phyloP scores from a whole-genome alignment of 345 rosid genomes.

The Odontarrhena argentea region DNA sequence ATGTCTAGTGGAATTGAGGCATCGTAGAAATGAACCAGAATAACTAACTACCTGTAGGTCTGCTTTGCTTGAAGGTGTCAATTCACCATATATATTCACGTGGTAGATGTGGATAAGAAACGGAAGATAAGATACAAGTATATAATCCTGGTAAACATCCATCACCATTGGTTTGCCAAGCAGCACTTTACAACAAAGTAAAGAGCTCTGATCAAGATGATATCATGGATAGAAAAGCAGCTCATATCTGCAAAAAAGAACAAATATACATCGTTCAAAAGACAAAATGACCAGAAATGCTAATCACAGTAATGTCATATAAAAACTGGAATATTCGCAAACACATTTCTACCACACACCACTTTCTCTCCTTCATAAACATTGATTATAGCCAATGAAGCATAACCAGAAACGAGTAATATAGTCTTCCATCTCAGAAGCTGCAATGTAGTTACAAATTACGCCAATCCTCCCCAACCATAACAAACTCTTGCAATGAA shows the following conservation, averaged over 20 bases:
- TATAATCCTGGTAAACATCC: constrained; percentile 88
- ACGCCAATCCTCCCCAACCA: constrained; percentile 96
- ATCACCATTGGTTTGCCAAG: constrained; percentile 94
- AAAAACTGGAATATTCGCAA: constrained; percentile 10
- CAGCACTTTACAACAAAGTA: constrained; percentile 83
- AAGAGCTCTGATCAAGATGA: constrained; percentile 93
- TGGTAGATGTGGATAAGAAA: constrained; percentile 93
- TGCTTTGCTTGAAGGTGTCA: constrained; percentile 76
- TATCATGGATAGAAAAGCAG: constrained; percentile 95
- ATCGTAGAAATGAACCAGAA: constrained; percentile 18
- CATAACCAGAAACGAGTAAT: constrained; percentile 22
- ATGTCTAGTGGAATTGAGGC: constrained; percentile 21
- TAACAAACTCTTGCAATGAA: constrained; percentile 89
- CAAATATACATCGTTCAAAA: constrained; percentile 25
- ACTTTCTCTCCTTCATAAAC: constrained; percentile 9
- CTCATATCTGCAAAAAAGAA: constrained; percentile 65
- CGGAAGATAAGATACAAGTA: constrained; percentile 86
- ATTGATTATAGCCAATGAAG: constrained; percentile 13
- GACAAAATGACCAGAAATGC: background rate
- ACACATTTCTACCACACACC: constrained; percentile 12
- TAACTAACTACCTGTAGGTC: constrained; percentile 72
- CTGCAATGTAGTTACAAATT: constrained; percentile 81
- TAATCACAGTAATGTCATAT: background rate
- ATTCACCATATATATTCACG: constrained; percentile 68
- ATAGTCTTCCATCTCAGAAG: constrained; percentile 75